These are phyloP conservation scores for Blepharisma stoltei DNA, from an alignment of 73 alveolate species.

Conservation along the genomic window DNA sequence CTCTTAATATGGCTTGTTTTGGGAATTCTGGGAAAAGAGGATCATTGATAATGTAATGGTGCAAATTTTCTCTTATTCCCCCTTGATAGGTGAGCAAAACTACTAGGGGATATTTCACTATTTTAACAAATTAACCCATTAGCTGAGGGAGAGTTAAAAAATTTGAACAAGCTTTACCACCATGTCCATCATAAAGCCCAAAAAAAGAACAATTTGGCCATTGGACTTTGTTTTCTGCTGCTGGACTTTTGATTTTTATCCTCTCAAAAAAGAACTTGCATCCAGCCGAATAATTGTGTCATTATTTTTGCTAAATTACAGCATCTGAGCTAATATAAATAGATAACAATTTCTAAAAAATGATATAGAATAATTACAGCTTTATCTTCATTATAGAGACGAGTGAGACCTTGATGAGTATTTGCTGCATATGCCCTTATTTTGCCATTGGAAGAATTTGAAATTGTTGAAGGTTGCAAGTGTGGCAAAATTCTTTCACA, in stretches of 20 bases:
- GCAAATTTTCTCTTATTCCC: constrained; percentile 91
- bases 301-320: no score
- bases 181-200: constrained; percentile 99
- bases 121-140: no score
- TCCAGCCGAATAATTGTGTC: not conserved
- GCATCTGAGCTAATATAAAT: no score
- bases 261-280: constrained; percentile 23
- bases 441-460: not conserved
- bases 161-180: constrained; percentile 96
- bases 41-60: constrained; percentile 63
- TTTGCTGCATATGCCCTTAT: constrained; percentile 13
- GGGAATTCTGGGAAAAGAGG: constrained; percentile 73
- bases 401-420: constrained; percentile 35
- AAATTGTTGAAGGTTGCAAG: constrained; percentile 51
- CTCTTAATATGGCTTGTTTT: constrained; percentile 86
- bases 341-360: no score
- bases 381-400: constrained; percentile 9
- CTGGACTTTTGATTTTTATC: not conserved
- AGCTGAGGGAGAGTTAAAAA: no score
- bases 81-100: no score
- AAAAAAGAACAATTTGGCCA: constrained; percentile 91
- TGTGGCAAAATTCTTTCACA: not conserved
- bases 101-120: no score
- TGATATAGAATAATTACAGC: constrained; percentile 33
- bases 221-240: not conserved